Evolutionary conservation across 345 rosid species (phyloP), one percentile per base, ranked within the genome.

Genomic region (Alliaria petiolata): DNA sequence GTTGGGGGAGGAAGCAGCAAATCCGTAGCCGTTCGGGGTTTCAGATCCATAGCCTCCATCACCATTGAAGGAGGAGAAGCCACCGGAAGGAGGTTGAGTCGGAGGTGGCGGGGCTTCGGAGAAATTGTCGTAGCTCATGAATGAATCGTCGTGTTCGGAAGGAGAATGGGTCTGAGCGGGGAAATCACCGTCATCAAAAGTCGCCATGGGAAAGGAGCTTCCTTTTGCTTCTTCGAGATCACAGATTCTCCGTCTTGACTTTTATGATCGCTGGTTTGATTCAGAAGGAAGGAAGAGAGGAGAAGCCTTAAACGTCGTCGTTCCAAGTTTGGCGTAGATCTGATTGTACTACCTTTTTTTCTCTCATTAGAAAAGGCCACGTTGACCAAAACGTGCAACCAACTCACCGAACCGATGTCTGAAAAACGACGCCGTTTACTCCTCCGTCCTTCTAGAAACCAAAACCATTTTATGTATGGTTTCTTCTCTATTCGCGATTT

Each of bases 1-100:
- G 80, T 73, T 81, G 1, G 81, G 80, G 9, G 81, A 68, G 19
- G 83, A 46, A 19, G 70, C 62, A 28, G 75, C 75, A 63, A 78
- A 83, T 12, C 85, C 89, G 2, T 83, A 85, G 16, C 71, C 79
- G 30, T 83, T 84, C 0, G 82, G 77, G 34, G 86, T 56, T 8
- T 74, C 80, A 50, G 76, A 65, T 19, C 72, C 65, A 13, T 65
- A 62, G 9, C 14, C 76, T 35, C 71, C 77, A 3, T 65, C 78
- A 0, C 67, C 79, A 7, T 70, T 57, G 59, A 69, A 49, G 33
- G 76, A 54, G 52, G 51, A 70, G 71, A 71, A 72, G 16, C 57
- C 63, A n/a, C 43, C 72, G 34, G 62, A 61, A 25, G 36, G 64
- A 36, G 70, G 70, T 15, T 69, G 76, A 50, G 57, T 56, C 36